phyloP scores from a whole-genome alignment of 805 yeast species.

The Metschnikowia vanudenii region DNA sequence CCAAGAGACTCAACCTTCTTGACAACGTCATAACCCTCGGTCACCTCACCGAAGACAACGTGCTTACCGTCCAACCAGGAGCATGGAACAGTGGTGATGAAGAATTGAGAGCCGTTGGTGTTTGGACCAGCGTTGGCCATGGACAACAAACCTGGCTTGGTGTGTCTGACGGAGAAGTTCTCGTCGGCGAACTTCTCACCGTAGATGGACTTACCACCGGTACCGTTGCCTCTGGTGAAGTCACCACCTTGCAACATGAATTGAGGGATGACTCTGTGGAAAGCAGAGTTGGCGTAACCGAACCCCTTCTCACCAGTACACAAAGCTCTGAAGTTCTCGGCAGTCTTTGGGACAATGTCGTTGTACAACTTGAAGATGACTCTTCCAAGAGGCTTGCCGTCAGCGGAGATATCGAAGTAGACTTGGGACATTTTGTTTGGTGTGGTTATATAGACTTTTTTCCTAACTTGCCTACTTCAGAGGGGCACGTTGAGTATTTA shows the following conservation, averaged over 20 bases:
- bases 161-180: slow-evolving; percentile 72
- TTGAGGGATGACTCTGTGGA: slow-evolving; percentile 97
- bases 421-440: slow-evolving; percentile 56
- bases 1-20: slow-evolving; percentile 80
- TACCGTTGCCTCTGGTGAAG: slow-evolving; percentile 71
- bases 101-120: slow-evolving; percentile 97
- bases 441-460: not conserved
- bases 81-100: slow-evolving; percentile 85
- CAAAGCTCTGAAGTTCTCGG: slow-evolving; percentile 93
- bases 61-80: slow-evolving; percentile 94
- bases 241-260: slow-evolving; percentile 97
- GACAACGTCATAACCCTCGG: slow-evolving; percentile 81
- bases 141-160: slow-evolving; percentile 83
- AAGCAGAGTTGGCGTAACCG: slow-evolving; percentile 80
- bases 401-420: slow-evolving; percentile 78
- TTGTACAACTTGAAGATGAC: slow-evolving; percentile 84
- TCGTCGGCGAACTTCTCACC: slow-evolving; percentile 89
- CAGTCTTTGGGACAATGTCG: slow-evolving; percentile 92
- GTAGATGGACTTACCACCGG: slow-evolving; percentile 89
- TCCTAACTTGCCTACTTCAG: not conserved
- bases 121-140: slow-evolving; percentile 99
- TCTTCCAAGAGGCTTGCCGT: slow-evolving; percentile 72
- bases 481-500: slow-evolving; percentile 8
- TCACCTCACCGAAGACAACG: slow-evolving; percentile 92
- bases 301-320: slow-evolving; percentile 94